These are phyloP conservation scores for Xylariaceae sp. DNA, from an alignment of 2,329 filamentous ascomycete genomes.

Conservation along the genomic window DNA sequence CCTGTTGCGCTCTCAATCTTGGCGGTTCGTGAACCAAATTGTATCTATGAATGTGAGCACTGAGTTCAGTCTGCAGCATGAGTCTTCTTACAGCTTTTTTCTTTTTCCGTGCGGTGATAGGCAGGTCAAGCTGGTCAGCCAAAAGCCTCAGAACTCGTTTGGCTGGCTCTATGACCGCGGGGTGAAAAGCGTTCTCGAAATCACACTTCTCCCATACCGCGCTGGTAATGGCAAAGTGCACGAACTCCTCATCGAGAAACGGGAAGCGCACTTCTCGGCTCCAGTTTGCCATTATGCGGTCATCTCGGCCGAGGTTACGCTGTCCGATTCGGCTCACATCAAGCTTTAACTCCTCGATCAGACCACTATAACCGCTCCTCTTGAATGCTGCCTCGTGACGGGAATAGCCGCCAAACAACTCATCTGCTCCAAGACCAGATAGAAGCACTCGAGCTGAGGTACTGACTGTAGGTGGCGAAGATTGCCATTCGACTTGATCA, in stretches of 20 bases:
- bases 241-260: constrained; percentile 79
- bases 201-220: constrained; percentile 86
- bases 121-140: constrained; percentile 68
- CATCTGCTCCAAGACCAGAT: constrained; percentile 90
- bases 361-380: constrained; percentile 60
- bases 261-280: constrained; percentile 85
- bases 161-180: constrained; percentile 59
- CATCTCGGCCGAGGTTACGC: constrained; percentile 91
- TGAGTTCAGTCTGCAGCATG: neutral
- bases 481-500: constrained; percentile 25
- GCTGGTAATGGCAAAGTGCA: constrained; percentile 69
- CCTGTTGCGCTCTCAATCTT: constrained; percentile 65
- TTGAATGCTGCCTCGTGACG: constrained; percentile 75
- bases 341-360: constrained; percentile 76
- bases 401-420: constrained; percentile 90
- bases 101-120: constrained; percentile 71
- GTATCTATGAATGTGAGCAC: constrained; percentile 50
- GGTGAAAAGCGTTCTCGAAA: constrained; percentile 53
- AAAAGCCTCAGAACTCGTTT: constrained; percentile 78
- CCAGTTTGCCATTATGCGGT: constrained; percentile 86
- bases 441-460: constrained; percentile 77
- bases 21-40: constrained; percentile 76
- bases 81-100: constrained; percentile 69
- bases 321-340: constrained; percentile 83
- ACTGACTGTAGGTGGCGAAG: constrained; percentile 28